Evolutionary conservation across 1,139 yeast species (phyloP).

Genomic region (Suhomyces terraborum): DNA sequence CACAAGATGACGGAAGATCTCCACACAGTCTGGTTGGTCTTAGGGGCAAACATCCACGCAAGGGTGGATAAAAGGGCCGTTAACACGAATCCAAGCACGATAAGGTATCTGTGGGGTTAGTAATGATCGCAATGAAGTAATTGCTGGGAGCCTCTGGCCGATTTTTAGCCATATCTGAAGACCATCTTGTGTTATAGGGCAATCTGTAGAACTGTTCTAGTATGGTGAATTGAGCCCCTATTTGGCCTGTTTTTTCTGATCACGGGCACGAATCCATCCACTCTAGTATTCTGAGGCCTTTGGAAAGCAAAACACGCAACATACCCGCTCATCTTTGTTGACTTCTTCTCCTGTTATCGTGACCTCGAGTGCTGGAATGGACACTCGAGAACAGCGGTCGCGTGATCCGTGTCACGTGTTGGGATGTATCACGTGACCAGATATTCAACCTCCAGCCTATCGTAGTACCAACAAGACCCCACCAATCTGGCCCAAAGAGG

Average conservation of each 20-base stretch:
- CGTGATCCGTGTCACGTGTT: not conserved
- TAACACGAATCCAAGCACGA: constrained; percentile 61
- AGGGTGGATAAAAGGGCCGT: constrained; percentile 61
- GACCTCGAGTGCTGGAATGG: not conserved
- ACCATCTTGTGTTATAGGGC: too few relatives aligned
- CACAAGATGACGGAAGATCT: constrained; percentile 83
- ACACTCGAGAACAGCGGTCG: not conserved
- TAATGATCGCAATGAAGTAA: not conserved
- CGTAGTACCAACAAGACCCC: too few relatives aligned
- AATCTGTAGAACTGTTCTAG: too few relatives aligned
- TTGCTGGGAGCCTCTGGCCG: not conserved
- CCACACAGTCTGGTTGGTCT: constrained; percentile 73
- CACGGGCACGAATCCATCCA: not conserved
- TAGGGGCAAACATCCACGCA: constrained; percentile 67
- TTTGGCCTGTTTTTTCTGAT: not conserved
- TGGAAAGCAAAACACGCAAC: constrained; percentile 13
- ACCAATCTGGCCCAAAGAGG: too few relatives aligned
- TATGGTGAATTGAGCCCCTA: not conserved
- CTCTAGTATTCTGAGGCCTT: not conserved
- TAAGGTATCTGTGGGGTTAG: constrained; percentile 61
- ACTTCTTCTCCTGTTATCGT: not conserved
- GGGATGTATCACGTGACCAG: not conserved
- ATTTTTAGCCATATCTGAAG: too few relatives aligned
- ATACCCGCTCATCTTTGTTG: constrained; percentile 30
- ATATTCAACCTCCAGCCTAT: too few relatives aligned